These are phyloP conservation scores for Thelonectria olida DNA, from an alignment of 2,329 filamentous ascomycete species.

Conservation along the genomic window DNA sequence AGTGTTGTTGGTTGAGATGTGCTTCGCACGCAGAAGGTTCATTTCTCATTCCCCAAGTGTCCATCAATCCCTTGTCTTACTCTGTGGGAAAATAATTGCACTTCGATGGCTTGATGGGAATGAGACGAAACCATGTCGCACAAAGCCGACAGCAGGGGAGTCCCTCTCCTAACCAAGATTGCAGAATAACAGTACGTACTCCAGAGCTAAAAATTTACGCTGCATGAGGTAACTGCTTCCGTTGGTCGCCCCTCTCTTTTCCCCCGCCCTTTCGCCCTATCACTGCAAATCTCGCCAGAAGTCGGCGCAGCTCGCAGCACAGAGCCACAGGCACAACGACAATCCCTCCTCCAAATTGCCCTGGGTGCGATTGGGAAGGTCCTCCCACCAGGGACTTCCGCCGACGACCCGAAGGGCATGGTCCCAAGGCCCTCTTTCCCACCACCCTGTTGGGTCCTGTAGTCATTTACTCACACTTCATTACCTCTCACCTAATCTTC, in stretches of 20 bases:
- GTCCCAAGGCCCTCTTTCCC: constrained; percentile 8
- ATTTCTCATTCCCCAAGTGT: not conserved
- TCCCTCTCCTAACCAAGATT: too few species aligned
- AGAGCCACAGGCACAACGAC: constrained; percentile 6
- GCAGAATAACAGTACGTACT: not conserved
- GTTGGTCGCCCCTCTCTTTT: not conserved
- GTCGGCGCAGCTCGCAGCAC: constrained; percentile 5
- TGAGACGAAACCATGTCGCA: not conserved
- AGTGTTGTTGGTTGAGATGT: not conserved
- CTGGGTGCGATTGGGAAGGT: constrained; percentile 6
- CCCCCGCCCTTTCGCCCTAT: constrained; percentile 29
- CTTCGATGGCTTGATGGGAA: not conserved
- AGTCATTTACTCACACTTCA: constrained; percentile 2
- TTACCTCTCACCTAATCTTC: not conserved
- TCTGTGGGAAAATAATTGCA: not conserved
- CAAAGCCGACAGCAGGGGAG: too few species aligned
- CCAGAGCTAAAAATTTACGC: constrained; percentile 12
- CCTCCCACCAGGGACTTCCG: constrained; percentile 17
- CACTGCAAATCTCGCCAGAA: constrained; percentile 16
- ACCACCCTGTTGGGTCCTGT: constrained; percentile 12
- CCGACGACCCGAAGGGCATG: constrained; percentile 37
- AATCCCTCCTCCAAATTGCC: too few species aligned
- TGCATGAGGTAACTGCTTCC: constrained; percentile 14
- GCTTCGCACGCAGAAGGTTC: not conserved
- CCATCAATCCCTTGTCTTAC: not conserved